phyloP scores from a whole-genome alignment of 257 asterid genomes.

The Solanum tarijense region DNA sequence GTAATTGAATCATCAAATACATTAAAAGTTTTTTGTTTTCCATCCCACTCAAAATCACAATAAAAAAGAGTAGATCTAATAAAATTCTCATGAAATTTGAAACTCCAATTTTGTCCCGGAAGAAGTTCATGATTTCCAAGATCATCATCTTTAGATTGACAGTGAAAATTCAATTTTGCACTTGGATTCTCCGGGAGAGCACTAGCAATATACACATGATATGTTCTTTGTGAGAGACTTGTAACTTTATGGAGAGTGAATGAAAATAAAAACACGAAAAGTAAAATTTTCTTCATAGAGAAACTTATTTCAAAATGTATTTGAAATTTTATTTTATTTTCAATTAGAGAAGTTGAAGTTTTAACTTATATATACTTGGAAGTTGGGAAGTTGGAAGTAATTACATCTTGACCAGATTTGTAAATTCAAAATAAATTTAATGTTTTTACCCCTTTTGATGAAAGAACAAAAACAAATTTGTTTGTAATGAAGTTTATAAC shows the following conservation, averaged over 20 bases:
- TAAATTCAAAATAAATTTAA: neutral
- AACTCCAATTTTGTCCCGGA: neutral
- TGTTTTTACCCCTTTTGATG: neutral
- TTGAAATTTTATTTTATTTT: neutral
- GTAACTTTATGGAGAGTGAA: neutral
- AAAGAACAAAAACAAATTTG: neutral
- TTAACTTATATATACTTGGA: neutral
- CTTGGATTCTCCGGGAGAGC: neutral
- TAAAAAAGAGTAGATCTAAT: neutral
- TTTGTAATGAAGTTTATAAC: neutral
- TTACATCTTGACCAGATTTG: neutral
- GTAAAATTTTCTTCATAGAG: neutral
- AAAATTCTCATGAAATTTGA: neutral
- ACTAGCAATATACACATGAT: neutral
- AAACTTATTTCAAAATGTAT: neutral
- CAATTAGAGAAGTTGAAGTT: neutral
- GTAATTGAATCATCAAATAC: neutral
- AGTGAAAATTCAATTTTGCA: neutral
- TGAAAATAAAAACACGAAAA: neutral
- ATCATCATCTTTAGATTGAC: neutral
- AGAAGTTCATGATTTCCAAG: neutral
- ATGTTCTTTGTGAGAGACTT: neutral
- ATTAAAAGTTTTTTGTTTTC: neutral
- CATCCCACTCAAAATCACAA: neutral
- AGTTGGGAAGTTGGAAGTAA: neutral